Base-by-base conservation (phyloP, 805 yeast genomes). In the Zygosaccharomyces lentus region DNA sequence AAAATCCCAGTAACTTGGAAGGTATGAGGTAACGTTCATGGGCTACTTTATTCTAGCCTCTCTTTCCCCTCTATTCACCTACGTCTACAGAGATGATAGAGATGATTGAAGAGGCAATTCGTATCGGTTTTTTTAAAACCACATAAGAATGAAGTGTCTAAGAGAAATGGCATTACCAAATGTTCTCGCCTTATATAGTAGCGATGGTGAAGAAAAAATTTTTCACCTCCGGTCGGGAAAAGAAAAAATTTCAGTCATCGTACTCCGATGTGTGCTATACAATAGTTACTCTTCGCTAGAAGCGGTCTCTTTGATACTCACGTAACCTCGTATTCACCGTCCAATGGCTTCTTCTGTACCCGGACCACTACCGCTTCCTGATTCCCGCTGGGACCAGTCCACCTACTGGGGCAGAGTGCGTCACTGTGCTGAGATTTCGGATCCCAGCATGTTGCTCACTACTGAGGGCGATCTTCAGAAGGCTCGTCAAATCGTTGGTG, bases 351-450 rank as follows among this genome's bases (percentile, higher is more conserved):
- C 95, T 9, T 81, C 96, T 4, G 77, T 89, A 34, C 81, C 89
- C 8, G 97, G 97, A 12, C 82, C 85, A 6, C 76, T 85, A 37
- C 74, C 84, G 0, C 72, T 90, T 29, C 97, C 97, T 7, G 80
- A 74, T 45, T 88, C 96, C 16, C 78, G 74, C 47, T 87, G 81
- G 67, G 96, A 93, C 64, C 70, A 93, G 24, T 55, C 76, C 47
- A 82, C 96, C 0, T 93, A 93, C 67, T 77, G 85, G 84, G 99
- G 99, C 12, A 79, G 99, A 58, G 97, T 93, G 38, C 80, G 81
- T 64, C 99, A 95, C 65, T 87, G 96, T 68, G 87, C 95, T 12
- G 95, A 84, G 47, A 85, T 93, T 43, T 82, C 96, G 1, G 96
- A 90, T 62, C 99, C 99, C 25, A 65, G 86, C 24, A 90, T 87